phyloP scores from a whole-genome alignment of 768 basidiomycete species.

The Termitomyces sp. region DNA sequence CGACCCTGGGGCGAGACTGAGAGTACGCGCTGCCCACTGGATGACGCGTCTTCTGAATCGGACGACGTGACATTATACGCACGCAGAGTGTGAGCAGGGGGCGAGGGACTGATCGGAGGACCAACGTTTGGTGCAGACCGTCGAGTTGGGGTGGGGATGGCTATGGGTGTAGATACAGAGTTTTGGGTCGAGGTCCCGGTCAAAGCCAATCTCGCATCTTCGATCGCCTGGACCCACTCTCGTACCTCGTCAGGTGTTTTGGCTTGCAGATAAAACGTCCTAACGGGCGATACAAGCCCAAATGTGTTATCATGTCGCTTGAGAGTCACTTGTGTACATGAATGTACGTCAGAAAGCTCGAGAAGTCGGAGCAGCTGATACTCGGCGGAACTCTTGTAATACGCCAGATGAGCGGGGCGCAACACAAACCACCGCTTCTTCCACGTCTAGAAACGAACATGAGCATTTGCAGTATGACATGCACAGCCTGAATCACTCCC shows the following conservation, averaged over 20 bases:
- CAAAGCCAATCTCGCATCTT: conserved; percentile 65
- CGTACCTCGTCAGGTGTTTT: conserved; percentile 67
- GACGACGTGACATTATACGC: conserved; percentile 63
- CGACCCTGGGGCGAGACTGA: conserved; percentile 45
- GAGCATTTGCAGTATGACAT: conserved; percentile 3
- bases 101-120: conserved; percentile 43
- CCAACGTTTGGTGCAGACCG: conserved; percentile 24
- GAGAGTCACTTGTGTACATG: conserved; percentile 80
- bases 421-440: conserved; percentile 99
- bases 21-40: conserved; percentile 37
- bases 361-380: conserved; percentile 89
- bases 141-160: conserved; percentile 38
- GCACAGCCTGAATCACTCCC: conserved; percentile 16
- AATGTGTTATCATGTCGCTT: conserved; percentile 90
- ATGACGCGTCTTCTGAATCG: conserved; percentile 72
- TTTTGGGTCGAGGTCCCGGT: conserved; percentile 60
- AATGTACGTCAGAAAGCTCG: conserved; percentile 84
- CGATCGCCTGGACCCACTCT: conserved; percentile 82
- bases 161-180: conserved; percentile 50
- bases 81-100: conserved; percentile 39
- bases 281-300: conserved; percentile 83
- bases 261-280: conserved; percentile 92
- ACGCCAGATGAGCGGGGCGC: conserved; percentile 86
- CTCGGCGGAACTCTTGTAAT: conserved; percentile 95
- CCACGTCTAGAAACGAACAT: conserved; percentile 70